Conservation (phyloP, 176 grass and related monocot species). For the Cenchrus fungigraminus region DNA sequence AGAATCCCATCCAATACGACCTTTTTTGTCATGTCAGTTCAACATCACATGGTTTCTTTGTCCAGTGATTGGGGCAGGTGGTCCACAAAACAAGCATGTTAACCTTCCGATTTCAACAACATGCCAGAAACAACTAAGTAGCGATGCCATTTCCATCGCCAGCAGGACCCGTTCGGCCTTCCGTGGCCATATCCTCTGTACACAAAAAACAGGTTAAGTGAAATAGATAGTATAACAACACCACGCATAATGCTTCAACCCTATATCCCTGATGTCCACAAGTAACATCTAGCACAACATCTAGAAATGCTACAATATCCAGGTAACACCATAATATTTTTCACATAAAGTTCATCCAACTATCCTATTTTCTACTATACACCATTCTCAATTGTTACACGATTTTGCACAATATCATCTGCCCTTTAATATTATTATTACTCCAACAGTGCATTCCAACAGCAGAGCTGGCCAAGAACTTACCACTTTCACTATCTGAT, state of each 20-base stretch:
- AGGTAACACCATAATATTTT: not conserved
- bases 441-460: constrained; percentile 4
- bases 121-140: constrained; percentile 29
- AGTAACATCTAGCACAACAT: not conserved
- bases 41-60: constrained; percentile 25
- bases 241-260: not conserved
- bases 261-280: not conserved
- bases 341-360: not conserved
- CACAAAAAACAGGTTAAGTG: constrained; percentile 28
- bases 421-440: not conserved
- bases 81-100: constrained; percentile 27
- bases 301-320: not conserved
- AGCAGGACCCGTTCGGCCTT: constrained; percentile 44
- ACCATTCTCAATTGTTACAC: not conserved
- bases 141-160: constrained; percentile 49
- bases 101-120: constrained; percentile 32
- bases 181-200: constrained; percentile 48
- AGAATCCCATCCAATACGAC: not conserved
- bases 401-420: not conserved
- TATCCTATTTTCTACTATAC: not conserved
- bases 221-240: constrained; percentile 10
- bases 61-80: constrained; percentile 24
- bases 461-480: constrained; percentile 10
- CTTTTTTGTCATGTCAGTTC: not conserved
- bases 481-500: constrained; percentile 94